Base-by-base conservation (phyloP, 2,329 filamentous ascomycete species). In the Lizonia empirigonia region DNA sequence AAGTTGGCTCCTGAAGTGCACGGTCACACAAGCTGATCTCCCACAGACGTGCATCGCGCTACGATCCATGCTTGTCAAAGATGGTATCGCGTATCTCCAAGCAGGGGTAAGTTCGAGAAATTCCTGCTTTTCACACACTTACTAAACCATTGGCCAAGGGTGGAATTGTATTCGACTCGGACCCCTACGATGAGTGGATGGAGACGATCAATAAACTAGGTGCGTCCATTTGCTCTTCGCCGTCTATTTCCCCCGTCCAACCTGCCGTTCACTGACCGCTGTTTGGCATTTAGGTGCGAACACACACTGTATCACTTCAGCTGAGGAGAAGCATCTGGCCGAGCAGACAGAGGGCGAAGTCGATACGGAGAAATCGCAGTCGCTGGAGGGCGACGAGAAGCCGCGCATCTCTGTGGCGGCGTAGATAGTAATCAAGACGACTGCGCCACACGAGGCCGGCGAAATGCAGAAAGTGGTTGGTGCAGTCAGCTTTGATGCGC, bases 191-290 rank as follows among this genome's bases (percentile, higher is more conserved):
- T 59, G 94, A 97, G 75, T 97, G 92, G 80, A 84, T 93, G 75
- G 91, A 97, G 82, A 97, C 95, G 59, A 90, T 94, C 78, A 97
- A 99, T 79, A 99, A 99, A 81, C 79, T 96, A 38, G 86, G 89
- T 71, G 60, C 35, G 66, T 58, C 62, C 46, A 50, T 34, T 48
- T 52, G 36, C 45, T 24, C 20, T 23, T 27, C n/a, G 4, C 27
- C 40, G 23, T 33, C 24, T 29, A 29, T 27, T 37, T 48, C 10
- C 34, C 19, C 38, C 38, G 39, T 26, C 16, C 22, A 44, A 32
- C n/a, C n/a, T 27, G 38, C 50, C 44, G 32, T 42, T 27, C 19
- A 49, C 64, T 68, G 58, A 70, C 63, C 55, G 56, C 47, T 42
- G 45, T 35, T 53, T 47, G 45, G 36, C 38, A 20, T 47, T 36